phyloP scores from a whole-genome alignment of 768 basidiomycete species.

The Phylloporus sp. region DNA sequence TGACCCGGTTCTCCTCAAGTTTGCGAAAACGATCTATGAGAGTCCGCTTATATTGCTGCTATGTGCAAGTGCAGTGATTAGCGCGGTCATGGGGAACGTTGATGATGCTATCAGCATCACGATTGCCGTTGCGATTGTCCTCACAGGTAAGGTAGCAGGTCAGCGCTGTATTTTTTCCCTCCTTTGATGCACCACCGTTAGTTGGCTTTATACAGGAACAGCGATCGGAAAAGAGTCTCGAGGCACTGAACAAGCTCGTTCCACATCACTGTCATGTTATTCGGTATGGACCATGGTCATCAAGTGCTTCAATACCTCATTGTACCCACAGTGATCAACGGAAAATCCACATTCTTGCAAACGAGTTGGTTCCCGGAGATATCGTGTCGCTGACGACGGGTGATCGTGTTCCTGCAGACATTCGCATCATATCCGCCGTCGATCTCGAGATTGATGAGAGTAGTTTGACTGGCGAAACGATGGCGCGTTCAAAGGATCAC shows the following conservation, averaged over 20 bases:
- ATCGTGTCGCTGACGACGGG: conserved; percentile 86
- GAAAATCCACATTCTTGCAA: conserved; percentile 80
- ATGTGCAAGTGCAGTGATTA: conserved; percentile 85
- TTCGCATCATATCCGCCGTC: conserved; percentile 75
- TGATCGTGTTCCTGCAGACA: conserved; percentile 91
- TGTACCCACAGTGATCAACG: conserved; percentile 39
- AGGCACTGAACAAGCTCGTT: conserved; percentile 94
- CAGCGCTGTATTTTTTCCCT: not conserved
- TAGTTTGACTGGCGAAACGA: conserved; percentile 91
- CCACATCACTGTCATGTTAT: conserved; percentile 94
- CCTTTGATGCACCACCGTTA: conserved; percentile 14
- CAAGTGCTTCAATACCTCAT: not conserved
- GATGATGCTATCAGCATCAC: conserved; percentile 95
- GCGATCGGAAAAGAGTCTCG: conserved; percentile 89
- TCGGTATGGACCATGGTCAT: conserved; percentile 38
- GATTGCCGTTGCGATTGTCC: conserved; percentile 86
- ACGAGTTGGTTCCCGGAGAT: conserved; percentile 96
- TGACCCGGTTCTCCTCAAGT: conserved; percentile 81
- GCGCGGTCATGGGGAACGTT: conserved; percentile 90
- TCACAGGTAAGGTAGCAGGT: conserved; percentile 80
- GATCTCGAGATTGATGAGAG: conserved; percentile 96
- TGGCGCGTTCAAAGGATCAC: conserved; percentile 64
- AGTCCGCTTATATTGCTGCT: conserved; percentile 88
- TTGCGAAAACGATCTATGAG: conserved; percentile 93
- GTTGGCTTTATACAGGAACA: conserved; percentile 97